These are phyloP conservation scores for Russula ochroleuca DNA, from an alignment of 768 basidiomycete species.

Conservation along the genomic window DNA sequence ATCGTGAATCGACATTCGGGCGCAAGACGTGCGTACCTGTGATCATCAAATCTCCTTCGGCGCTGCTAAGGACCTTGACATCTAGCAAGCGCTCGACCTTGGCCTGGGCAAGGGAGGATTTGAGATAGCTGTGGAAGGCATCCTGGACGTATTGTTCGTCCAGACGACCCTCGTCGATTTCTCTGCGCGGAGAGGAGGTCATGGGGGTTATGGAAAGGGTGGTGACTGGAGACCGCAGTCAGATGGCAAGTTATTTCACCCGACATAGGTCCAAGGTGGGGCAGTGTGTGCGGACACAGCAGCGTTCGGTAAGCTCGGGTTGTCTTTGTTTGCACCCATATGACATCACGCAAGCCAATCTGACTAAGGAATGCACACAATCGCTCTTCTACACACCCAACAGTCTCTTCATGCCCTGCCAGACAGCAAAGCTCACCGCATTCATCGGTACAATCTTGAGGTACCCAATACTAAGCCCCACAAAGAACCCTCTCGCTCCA, in stretches of 20 bases:
- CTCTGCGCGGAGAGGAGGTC: constrained; percentile 23
- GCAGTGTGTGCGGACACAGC: too few relatives aligned
- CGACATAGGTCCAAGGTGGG: too few relatives aligned
- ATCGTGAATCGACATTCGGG: background rate
- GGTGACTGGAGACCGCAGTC: too few relatives aligned
- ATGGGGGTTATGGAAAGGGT: background rate
- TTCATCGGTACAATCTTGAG: constrained; percentile 96
- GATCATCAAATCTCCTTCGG: constrained; percentile 82
- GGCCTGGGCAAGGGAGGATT: constrained; percentile 68
- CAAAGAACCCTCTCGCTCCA: constrained; percentile 88
- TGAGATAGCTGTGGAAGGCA: constrained; percentile 78
- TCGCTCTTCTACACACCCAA: constrained; percentile 32
- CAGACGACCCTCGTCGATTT: constrained; percentile 37
- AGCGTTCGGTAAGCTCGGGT: too few relatives aligned
- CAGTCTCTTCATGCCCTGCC: constrained; percentile 73
- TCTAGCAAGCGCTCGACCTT: constrained; percentile 72
- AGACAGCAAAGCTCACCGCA: constrained; percentile 86
- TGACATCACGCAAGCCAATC: too few relatives aligned
- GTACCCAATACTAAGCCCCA: constrained; percentile 88
- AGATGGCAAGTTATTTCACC: too few relatives aligned
- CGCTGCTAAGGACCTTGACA: constrained; percentile 66
- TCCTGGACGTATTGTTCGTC: constrained; percentile 68
- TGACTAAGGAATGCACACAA: too few relatives aligned
- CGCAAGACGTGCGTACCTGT: constrained; percentile 48
- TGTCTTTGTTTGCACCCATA: too few relatives aligned